Evolutionary conservation across 2,329 filamentous ascomycete species (phyloP), one percentile per base, ranked within the genome.

Genomic region (Tolypocladium ophioglossoides): DNA sequence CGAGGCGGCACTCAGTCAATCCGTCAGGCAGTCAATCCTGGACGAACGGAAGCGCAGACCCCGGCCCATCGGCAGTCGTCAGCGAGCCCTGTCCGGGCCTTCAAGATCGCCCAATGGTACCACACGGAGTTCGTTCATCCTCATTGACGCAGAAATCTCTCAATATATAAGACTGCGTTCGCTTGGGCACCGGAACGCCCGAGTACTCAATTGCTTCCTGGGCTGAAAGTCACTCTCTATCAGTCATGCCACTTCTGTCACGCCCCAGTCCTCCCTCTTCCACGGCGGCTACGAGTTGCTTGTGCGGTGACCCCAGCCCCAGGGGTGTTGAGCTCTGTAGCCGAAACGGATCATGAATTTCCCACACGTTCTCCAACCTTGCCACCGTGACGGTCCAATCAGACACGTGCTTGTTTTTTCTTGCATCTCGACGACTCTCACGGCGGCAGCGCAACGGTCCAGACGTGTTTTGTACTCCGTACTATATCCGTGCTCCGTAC

Each of bases 341-440:
- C 39, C 40, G 12, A 16, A 46, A 14, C 14, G 40, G 7, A 16
- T 44, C 41, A 41, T 30, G 41, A 4, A 44, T 27, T 34, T 35
- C 52, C 44, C 37, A 54, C 46, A 50, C 22, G 35, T 50, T 38
- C 30, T 22, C 12, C 44, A 6, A 9, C 38, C 39, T 39, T 18
- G 38, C 38, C 32, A 11, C 38, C 37, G 16, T n/a, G 18, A 32
- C 16, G 7, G 38, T 38, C 55, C 52, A 53, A 54, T 55, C 55
- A 51, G 35, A 48, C 50, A 50, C 55, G 39, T 46, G 50, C 24
- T 41, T 16, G 4, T 50, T 48, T 48, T 37, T 40, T 20, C 51
- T 47, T 18, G 24, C 41, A 30, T 18, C 24, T 27, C 41, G 41
- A 30, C 41, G 14, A 16, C 27, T 47, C 44, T 6, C 16, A 20